These are phyloP conservation scores for Fusarium robinianum DNA, from an alignment of 2,329 filamentous ascomycete species.

Conservation along the genomic window DNA sequence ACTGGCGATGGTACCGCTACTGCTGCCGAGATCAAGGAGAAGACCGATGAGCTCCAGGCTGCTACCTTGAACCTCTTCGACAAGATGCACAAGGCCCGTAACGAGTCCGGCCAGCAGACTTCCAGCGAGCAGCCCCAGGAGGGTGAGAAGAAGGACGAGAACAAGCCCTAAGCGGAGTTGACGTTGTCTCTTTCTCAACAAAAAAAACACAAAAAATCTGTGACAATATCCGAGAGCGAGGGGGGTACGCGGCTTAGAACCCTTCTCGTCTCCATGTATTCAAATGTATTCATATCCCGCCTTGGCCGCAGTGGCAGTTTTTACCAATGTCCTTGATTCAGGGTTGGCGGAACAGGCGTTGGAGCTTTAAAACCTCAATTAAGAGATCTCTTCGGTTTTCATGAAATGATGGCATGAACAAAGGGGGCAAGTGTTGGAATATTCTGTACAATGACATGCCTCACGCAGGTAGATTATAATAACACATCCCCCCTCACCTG, in stretches of 20 bases:
- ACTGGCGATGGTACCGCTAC: constrained; percentile 85
- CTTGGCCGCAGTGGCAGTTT: constrained; percentile 46
- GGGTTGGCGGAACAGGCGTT: constrained; percentile 55
- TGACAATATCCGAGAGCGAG: constrained; percentile 41
- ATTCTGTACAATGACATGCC: constrained; percentile 50
- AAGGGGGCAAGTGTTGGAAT: constrained; percentile 49
- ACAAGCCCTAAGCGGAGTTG: constrained; percentile 62
- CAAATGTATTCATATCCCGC: constrained; percentile 59
- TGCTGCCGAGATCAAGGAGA: constrained; percentile 93
- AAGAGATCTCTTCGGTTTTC: constrained; percentile 49
- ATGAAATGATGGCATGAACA: constrained; percentile 53
- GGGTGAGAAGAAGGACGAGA: constrained; percentile 77
- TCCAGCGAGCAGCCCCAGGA: constrained; percentile 59
- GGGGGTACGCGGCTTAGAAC: constrained; percentile 42
- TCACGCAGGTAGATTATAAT: constrained; percentile 55
- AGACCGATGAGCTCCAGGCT: constrained; percentile 97
- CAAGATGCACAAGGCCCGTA: constrained; percentile 98
- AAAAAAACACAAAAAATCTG: constrained; percentile 35
- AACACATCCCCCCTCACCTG: constrained; percentile 60
- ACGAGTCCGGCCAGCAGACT: constrained; percentile 61
- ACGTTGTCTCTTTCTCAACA: constrained; percentile 28
- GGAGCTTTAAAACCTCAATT: constrained; percentile 55
- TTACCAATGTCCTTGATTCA: constrained; percentile 52
- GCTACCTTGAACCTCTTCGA: constrained; percentile 96
- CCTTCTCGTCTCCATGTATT: constrained; percentile 46